A percentile compares a stretch with the other conserved stretches of the same genome.
phyloP scores from a whole-genome alignment of 2,329 filamentous ascomycete genomes.

The Chaetomiaceae sp. region DNA sequence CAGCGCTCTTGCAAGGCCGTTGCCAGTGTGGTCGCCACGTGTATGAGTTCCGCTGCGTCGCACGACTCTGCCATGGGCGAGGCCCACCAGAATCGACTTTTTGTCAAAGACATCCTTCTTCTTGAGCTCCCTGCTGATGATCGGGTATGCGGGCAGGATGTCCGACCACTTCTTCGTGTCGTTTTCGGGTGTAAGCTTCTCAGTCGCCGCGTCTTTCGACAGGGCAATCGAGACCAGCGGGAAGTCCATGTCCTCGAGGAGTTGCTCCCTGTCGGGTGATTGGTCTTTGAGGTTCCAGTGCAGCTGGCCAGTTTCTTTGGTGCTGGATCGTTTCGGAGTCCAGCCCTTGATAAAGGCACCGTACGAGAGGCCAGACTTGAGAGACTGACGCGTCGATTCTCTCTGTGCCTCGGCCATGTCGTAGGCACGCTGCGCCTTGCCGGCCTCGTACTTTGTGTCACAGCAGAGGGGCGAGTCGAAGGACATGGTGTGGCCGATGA shows the following conservation, averaged over 20 bases:
- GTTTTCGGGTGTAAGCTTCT: too few species aligned
- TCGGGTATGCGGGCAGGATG: neutral
- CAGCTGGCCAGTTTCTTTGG: neutral
- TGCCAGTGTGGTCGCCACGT: neutral
- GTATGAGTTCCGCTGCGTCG: constrained; percentile 2
- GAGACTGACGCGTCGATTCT: neutral
- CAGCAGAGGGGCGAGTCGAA: constrained; percentile 4
- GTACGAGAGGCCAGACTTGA: neutral
- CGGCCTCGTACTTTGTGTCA: neutral
- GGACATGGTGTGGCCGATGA: constrained; percentile 4
- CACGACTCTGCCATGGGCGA: neutral
- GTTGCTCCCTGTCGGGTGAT: neutral
- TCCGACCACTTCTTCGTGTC: neutral
- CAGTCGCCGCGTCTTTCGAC: neutral
- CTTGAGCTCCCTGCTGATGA: neutral
- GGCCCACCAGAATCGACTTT: too few species aligned
- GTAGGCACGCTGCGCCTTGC: neutral
- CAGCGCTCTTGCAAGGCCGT: neutral
- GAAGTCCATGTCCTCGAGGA: constrained; percentile 8
- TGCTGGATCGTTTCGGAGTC: neutral
- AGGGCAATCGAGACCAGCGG: constrained; percentile 2
- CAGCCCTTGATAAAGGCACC: neutral
- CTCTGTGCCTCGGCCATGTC: neutral
- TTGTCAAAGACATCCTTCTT: too few species aligned
- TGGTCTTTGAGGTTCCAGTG: neutral